phyloP scores from a whole-genome alignment of 192 early-diverging fungal species.

The Martensiomyces pterosporus region DNA sequence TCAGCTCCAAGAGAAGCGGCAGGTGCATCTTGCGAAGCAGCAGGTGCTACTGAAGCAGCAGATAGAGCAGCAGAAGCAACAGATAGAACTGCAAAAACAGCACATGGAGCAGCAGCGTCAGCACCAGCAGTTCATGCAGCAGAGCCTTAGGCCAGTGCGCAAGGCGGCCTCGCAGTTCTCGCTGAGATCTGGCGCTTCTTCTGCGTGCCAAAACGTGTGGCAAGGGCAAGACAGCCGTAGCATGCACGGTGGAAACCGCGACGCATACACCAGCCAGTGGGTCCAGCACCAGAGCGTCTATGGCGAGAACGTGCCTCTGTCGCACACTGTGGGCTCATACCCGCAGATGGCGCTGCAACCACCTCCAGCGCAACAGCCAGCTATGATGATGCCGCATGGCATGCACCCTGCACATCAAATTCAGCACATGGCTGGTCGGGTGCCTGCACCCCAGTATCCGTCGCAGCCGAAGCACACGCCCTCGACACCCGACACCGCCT shows the following conservation, averaged over 20 bases:
- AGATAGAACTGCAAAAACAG: slow-evolving; percentile 22
- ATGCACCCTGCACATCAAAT: too few relatives aligned
- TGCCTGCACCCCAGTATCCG: too few relatives aligned
- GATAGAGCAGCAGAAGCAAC: slow-evolving; percentile 30
- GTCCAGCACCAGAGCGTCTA: slow-evolving; percentile 12
- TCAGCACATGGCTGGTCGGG: too few relatives aligned
- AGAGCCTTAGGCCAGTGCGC: slow-evolving; percentile 32
- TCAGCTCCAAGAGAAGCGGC: slow-evolving; percentile 39
- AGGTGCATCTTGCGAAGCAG: slow-evolving; percentile 44
- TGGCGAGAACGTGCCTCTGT: too few relatives aligned
- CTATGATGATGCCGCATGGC: too few relatives aligned
- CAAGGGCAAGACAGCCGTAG: slow-evolving; percentile 1
- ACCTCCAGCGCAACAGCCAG: background rate
- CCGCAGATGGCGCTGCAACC: slow-evolving; percentile 1
- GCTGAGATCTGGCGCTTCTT: background rate
- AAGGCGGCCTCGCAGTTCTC: slow-evolving; percentile 2
- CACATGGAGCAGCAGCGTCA: slow-evolving; percentile 35
- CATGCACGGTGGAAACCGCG: slow-evolving; percentile 1
- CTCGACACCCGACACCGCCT: too few relatives aligned
- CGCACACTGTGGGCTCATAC: background rate
- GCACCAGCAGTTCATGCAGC: slow-evolving; percentile 40
- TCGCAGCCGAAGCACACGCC: too few relatives aligned
- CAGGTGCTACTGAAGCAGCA: slow-evolving; percentile 40
- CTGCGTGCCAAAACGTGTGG: slow-evolving; percentile 14
- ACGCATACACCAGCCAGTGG: slow-evolving; percentile 23